These are phyloP conservation scores for Fusarium tupiense DNA, from an alignment of 2,329 filamentous ascomycete species.

Conservation along the genomic window DNA sequence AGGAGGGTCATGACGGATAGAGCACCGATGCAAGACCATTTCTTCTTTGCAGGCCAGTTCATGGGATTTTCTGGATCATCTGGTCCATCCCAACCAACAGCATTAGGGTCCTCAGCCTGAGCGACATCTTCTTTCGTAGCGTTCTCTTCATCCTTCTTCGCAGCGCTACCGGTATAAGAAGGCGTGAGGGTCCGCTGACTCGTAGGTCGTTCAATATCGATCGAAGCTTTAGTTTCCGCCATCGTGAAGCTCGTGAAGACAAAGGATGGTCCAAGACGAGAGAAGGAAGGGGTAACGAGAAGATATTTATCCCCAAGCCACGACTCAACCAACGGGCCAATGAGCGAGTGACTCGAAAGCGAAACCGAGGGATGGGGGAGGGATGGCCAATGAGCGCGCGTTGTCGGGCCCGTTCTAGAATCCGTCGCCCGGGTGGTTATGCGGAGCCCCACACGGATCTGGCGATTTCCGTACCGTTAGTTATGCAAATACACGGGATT, in stretches of 20 bases:
- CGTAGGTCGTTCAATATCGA: constrained; percentile 15
- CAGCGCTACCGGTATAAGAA: neutral
- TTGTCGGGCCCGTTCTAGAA: neutral
- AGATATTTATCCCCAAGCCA: constrained; percentile 8
- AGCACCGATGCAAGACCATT: constrained; percentile 47
- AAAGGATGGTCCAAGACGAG: neutral
- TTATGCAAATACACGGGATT: constrained; percentile 11
- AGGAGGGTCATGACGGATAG: constrained; percentile 46
- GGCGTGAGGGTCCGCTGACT: constrained; percentile 34
- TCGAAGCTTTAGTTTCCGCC: neutral
- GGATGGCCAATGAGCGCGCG: neutral
- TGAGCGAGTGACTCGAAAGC: neutral
- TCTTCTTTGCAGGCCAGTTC: constrained; percentile 68
- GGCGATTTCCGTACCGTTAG: constrained; percentile 1
- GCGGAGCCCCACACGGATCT: constrained; percentile 19
- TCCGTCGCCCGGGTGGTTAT: constrained; percentile 7
- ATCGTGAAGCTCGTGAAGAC: neutral
- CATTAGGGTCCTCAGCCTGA: constrained; percentile 31
- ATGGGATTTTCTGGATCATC: constrained; percentile 68
- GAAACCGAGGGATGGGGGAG: neutral
- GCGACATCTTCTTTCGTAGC: neutral
- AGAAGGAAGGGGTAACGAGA: neutral
- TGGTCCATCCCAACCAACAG: constrained; percentile 38
- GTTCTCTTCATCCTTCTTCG: constrained; percentile 17
- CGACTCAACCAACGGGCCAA: neutral